These are phyloP conservation scores for Golubevia sp. DNA, from an alignment of 1,284 basidiomycete genomes.

Conservation along the genomic window DNA sequence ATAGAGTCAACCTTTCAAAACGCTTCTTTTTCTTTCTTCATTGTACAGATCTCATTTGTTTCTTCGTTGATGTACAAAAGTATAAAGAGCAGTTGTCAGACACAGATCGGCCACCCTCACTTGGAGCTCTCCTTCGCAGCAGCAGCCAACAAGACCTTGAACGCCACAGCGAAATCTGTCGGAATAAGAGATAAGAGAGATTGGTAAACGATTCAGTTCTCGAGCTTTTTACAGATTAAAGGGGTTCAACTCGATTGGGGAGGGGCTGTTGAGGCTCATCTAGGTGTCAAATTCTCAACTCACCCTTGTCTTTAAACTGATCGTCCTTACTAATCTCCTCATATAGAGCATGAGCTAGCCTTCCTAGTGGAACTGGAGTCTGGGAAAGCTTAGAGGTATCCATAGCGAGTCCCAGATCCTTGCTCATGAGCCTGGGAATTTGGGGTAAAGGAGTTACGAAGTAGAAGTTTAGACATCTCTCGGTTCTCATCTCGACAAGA, in stretches of 20 bases:
- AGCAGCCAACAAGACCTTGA: background rate
- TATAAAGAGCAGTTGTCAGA: no score
- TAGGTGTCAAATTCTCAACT: background rate
- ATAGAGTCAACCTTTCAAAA: no score
- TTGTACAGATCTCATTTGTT: no score
- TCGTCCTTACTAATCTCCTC: slow-evolving; percentile 34
- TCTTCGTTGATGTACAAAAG: no score
- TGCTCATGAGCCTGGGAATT: slow-evolving; percentile 14
- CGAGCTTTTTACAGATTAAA: background rate
- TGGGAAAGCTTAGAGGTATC: slow-evolving; percentile 36
- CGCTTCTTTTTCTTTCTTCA: no score
- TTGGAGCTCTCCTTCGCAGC: no score
- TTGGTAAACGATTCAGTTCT: background rate
- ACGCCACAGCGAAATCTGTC: background rate
- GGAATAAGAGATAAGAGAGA: background rate
- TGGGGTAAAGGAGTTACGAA: background rate
- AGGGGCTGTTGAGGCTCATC: background rate
- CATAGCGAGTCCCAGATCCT: slow-evolving; percentile 47
- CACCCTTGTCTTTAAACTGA: slow-evolving; percentile 2
- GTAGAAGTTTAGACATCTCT: slow-evolving; percentile 5
- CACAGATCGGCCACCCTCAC: no score
- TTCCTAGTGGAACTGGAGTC: slow-evolving; percentile 38
- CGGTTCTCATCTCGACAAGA: background rate
- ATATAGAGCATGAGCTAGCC: slow-evolving; percentile 35
- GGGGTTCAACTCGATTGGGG: background rate